phyloP scores from a whole-genome alignment of 2,329 filamentous ascomycete genomes.

The Endoconidiophora laricicola region DNA sequence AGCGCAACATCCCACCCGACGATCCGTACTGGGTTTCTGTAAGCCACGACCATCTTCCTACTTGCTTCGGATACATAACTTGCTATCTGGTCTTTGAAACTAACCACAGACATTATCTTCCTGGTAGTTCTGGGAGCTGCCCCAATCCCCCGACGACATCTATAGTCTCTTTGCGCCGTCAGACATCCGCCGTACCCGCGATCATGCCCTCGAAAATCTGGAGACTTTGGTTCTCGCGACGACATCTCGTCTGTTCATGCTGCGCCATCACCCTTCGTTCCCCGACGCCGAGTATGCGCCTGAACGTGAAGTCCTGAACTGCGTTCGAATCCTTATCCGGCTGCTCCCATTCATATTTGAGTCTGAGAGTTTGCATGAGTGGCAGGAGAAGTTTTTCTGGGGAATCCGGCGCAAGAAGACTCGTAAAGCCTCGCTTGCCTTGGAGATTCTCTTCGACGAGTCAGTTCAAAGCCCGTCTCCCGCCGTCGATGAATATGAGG shows the following conservation, averaged over 20 bases:
- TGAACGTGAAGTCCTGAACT: constrained; percentile 85
- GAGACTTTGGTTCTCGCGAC: constrained; percentile 76
- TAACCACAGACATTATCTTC: neutral
- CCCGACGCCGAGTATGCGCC: constrained; percentile 71
- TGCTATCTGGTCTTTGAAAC: too few relatives aligned
- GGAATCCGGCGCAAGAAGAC: constrained; percentile 53
- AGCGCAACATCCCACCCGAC: constrained; percentile 70
- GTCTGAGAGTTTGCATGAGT: constrained; percentile 60
- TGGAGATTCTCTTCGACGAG: constrained; percentile 75
- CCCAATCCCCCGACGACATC: constrained; percentile 87
- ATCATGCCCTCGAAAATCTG: constrained; percentile 70
- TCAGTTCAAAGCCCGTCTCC: constrained; percentile 32
- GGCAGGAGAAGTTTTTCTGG: constrained; percentile 96
- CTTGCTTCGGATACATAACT: neutral
- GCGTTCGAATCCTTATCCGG: constrained; percentile 76
- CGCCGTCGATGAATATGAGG: constrained; percentile 49
- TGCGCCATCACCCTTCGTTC: constrained; percentile 82
- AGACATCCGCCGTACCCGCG: constrained; percentile 75
- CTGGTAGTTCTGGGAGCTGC: constrained; percentile 87
- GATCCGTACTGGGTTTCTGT: constrained; percentile 89
- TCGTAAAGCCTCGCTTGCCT: constrained; percentile 45
- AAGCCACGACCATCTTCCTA: constrained; percentile 21
- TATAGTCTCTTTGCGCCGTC: constrained; percentile 87
- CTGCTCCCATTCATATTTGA: constrained; percentile 87
- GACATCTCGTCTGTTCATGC: constrained; percentile 62